Conservation (phyloP, 2,329 filamentous ascomycete genomes). For the Diaporthe amygdali region DNA sequence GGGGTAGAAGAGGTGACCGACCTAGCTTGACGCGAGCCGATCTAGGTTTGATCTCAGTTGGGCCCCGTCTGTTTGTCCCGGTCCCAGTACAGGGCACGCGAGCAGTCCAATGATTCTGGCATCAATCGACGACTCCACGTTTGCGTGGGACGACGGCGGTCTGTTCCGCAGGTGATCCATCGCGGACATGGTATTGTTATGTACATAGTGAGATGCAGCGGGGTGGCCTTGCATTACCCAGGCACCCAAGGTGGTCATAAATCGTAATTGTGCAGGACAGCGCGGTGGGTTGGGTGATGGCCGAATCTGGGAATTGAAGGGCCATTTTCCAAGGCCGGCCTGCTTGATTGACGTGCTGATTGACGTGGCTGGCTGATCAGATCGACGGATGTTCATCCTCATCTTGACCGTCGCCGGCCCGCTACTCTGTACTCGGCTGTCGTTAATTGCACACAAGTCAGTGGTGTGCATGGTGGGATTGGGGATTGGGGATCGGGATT, state of each 20-base stretch:
- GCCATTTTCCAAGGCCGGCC: neutral
- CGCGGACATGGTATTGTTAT: neutral
- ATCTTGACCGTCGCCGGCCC: neutral
- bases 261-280: slow-evolving; percentile 6
- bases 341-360: neutral
- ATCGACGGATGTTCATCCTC: slow-evolving; percentile 1
- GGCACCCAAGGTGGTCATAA: neutral
- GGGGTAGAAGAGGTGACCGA: neutral
- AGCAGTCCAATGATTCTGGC: neutral
- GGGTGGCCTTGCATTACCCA: neutral
- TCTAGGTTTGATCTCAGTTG: neutral
- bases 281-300: slow-evolving; percentile 3
- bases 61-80: neutral
- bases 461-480: neutral
- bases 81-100: neutral
- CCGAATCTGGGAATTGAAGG: neutral
- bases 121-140: neutral
- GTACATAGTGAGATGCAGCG: neutral
- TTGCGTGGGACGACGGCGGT: slow-evolving; percentile 1
- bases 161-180: neutral
- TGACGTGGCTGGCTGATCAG: slow-evolving; percentile 10
- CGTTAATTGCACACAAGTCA: neutral
- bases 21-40: neutral
- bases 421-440: neutral
- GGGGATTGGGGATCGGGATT: slow-evolving; percentile 14